Conservation (phyloP, 2,329 filamentous ascomycete species). For the Colletotrichum sp. region DNA sequence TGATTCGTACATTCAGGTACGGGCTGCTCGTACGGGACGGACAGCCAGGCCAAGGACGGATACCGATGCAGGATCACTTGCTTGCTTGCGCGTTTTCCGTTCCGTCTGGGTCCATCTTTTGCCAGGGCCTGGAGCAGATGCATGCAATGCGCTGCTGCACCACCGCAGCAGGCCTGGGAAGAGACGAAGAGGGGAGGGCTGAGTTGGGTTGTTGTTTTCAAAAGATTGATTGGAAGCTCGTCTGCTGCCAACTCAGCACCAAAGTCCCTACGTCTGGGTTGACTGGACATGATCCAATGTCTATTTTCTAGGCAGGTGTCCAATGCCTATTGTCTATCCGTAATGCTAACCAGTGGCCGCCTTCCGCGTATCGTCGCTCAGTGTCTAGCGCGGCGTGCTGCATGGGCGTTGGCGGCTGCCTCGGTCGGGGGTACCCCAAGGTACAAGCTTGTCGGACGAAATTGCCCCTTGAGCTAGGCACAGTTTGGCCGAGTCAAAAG, state of each 20-base stretch:
- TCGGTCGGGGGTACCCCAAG: not conserved
- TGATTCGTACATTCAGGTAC: not conserved
- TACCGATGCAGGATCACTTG: not conserved
- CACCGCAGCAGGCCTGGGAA: not conserved
- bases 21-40: not conserved
- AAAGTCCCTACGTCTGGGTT: not conserved
- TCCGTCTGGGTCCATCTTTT: slow-evolving; percentile 7
- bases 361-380: not conserved
- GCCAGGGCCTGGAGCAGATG: not conserved
- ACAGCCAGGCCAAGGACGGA: not conserved
- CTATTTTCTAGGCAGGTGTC: no score
- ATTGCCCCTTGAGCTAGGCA: not conserved
- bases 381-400: not conserved
- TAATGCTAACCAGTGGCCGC: not conserved
- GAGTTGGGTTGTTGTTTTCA: not conserved
- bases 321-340: no score
- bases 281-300: not conserved
- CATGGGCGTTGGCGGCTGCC: not conserved
- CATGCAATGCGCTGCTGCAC: not conserved
- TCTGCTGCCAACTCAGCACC: not conserved
- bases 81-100: slow-evolving; percentile 5
- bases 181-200: not conserved
- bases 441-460: not conserved
- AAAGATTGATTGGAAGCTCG: not conserved
- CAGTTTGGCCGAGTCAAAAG: slow-evolving; percentile 1